Evolutionary conservation across 176 grass and related monocot genomes (phyloP).

Genomic region (Phyllostachys edulis): DNA sequence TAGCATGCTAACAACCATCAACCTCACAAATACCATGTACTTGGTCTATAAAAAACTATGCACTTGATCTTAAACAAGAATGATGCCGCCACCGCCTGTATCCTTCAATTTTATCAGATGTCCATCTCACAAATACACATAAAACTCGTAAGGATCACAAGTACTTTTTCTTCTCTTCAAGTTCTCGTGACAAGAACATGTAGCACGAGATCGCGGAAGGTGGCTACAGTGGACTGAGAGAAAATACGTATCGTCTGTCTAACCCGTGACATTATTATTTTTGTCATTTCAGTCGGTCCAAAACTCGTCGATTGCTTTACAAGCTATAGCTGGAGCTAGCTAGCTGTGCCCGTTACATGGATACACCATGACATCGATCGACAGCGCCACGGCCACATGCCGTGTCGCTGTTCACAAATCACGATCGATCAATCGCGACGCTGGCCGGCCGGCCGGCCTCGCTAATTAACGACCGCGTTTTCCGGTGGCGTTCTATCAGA

Average conservation of each 20-base stretch:
- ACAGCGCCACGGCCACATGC: not conserved
- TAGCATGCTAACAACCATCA: too few relatives aligned
- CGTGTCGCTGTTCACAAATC: not conserved
- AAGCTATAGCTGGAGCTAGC: not conserved
- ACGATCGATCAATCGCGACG: not conserved
- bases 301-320: not conserved
- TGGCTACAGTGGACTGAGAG: too few relatives aligned
- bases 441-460: not conserved
- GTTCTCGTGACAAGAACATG: not conserved
- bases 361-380: not conserved
- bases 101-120: not conserved
- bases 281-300: too few relatives aligned
- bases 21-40: too few relatives aligned
- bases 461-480: slow-evolving; percentile 22
- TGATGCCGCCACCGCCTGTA: too few relatives aligned
- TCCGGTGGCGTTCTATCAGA: not conserved
- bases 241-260: too few relatives aligned
- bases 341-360: not conserved
- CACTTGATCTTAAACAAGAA: not conserved
- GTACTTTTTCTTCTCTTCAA: not conserved
- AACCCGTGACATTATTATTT: too few relatives aligned
- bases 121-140: not conserved
- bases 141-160: not conserved
- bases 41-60: not conserved
- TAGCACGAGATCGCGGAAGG: not conserved